Percentiles rank a stretch among this genome's conserved stretches.
These are phyloP conservation scores for Vitis hybrid DNA, from an alignment of 177 flowering plant species.

Conservation along the genomic window DNA sequence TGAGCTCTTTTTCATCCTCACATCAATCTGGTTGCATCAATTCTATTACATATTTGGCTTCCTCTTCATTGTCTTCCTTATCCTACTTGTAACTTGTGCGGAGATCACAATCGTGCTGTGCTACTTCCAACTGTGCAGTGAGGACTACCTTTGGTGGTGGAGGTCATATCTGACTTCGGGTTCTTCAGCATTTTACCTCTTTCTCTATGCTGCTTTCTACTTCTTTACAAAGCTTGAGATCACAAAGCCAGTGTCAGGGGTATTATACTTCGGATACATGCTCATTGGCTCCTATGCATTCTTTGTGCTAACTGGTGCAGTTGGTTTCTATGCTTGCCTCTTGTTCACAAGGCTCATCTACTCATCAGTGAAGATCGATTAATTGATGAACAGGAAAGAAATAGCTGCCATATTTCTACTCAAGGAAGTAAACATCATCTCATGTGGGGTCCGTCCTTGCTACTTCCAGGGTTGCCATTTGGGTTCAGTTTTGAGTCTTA, in stretches of 20 bases:
- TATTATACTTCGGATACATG: constrained; percentile 85
- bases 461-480: background rate
- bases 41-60: constrained; percentile 91
- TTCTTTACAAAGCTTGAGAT: constrained; percentile 94
- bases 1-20: constrained; percentile 88
- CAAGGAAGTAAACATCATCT: background rate
- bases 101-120: constrained; percentile 89
- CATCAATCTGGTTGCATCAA: constrained; percentile 87
- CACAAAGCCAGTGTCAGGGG: constrained; percentile 84
- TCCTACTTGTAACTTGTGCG: constrained; percentile 77
- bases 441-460: background rate
- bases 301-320: constrained; percentile 84
- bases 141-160: constrained; percentile 97
- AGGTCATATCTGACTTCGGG: constrained; percentile 83
- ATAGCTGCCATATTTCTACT: background rate
- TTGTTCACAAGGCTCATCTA: constrained; percentile 93
- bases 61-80: constrained; percentile 79
- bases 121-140: constrained; percentile 93
- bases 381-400: constrained; percentile 11
- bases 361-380: constrained; percentile 89
- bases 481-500: constrained; percentile 21
- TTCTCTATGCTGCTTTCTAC: constrained; percentile 84
- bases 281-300: constrained; percentile 71
- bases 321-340: constrained; percentile 90
- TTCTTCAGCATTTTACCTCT: constrained; percentile 83